These are phyloP conservation scores for Coriolopsis trogii DNA, from an alignment of 1,284 basidiomycete genomes.

Conservation along the genomic window DNA sequence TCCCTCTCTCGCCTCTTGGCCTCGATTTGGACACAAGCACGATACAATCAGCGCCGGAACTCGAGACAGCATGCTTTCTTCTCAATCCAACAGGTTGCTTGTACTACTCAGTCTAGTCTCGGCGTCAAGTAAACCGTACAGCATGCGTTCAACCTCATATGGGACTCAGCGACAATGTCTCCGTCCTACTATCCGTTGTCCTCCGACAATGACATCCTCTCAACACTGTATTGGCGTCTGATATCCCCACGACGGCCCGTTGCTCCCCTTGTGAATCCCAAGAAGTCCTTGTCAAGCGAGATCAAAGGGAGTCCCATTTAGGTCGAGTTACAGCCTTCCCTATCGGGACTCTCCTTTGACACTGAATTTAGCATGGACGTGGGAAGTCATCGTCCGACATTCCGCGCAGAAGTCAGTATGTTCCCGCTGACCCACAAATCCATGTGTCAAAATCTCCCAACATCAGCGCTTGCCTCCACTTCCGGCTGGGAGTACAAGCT, in stretches of 20 bases:
- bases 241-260: conserved; percentile 13
- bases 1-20: too few relatives aligned
- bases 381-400: conserved; percentile 4
- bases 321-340: conserved; percentile 9
- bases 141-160: not conserved
- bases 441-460: conserved; percentile 16
- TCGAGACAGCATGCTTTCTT: not conserved
- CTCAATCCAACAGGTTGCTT: not conserved
- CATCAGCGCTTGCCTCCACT: conserved; percentile 8
- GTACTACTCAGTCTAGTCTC: not conserved
- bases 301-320: conserved; percentile 11
- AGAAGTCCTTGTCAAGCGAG: not conserved
- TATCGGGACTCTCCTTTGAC: conserved; percentile 19
- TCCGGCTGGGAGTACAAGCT: conserved; percentile 24
- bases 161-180: conserved; percentile 15
- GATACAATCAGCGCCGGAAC: too few relatives aligned
- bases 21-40: too few relatives aligned
- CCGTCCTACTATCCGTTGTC: not conserved
- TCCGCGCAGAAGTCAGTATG: conserved; percentile 13
- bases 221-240: conserved; percentile 3
- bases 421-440: conserved; percentile 10
- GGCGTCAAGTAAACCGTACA: not conserved
- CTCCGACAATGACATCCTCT: conserved; percentile 7
- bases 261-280: not conserved
- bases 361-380: conserved; percentile 16